A percentile compares a stretch with the other conserved stretches of the same genome.
Evolutionary conservation across 805 yeast genomes (phyloP).

Genomic region (Alloascoidea hylecoeti): DNA sequence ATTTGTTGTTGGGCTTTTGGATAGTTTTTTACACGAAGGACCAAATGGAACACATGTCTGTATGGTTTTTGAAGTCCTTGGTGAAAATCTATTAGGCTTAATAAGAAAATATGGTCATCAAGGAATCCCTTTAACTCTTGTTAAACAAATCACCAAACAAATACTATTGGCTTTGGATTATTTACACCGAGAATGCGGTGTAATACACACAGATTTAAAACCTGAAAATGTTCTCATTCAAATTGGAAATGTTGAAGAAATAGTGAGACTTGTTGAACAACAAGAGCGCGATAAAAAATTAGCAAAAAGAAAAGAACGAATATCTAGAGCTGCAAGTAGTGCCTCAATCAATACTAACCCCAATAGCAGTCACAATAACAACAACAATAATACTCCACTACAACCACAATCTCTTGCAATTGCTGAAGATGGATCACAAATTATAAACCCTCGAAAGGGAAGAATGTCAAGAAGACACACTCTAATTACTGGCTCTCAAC

Average conservation of each 20-base stretch:
- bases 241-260: conserved; percentile 71
- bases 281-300: conserved; percentile 26
- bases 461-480: conserved; percentile 57
- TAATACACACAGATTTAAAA: conserved; percentile 76
- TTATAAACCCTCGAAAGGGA: conserved; percentile 7
- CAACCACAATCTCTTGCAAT: too few species aligned
- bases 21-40: conserved; percentile 76
- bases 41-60: conserved; percentile 89
- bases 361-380: too few species aligned
- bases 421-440: too few species aligned
- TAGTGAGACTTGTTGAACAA: conserved; percentile 58
- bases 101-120: conserved; percentile 66
- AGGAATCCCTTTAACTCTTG: conserved; percentile 65
- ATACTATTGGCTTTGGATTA: conserved; percentile 54
- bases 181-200: conserved; percentile 58
- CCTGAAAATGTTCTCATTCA: conserved; percentile 75
- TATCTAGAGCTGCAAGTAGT: conserved; percentile 6
- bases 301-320: conserved; percentile 20
- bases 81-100: conserved; percentile 81
- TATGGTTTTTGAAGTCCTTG: conserved; percentile 95
- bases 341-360: not conserved
- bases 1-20: conserved; percentile 69
- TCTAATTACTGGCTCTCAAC: conserved; percentile 82
- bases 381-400: too few species aligned
- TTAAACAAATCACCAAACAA: conserved; percentile 74